Evolutionary conservation across 2,329 filamentous ascomycete species (phyloP).

Genomic region (Ophioceras dolichostomum): DNA sequence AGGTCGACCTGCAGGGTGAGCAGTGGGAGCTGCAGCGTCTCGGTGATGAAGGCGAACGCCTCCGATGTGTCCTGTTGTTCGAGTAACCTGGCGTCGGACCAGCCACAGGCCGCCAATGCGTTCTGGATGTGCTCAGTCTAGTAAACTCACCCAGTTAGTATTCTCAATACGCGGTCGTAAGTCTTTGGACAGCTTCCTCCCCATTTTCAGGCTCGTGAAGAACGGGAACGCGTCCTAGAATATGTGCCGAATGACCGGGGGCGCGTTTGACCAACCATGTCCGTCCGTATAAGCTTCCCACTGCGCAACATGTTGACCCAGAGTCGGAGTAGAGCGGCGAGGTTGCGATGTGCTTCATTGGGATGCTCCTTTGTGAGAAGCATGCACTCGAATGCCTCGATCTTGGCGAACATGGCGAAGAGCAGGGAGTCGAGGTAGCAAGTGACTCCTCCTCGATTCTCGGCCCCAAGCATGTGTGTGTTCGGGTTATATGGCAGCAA

Average conservation of each 20-base stretch:
- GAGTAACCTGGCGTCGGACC: slow-evolving; percentile 65
- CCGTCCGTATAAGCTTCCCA: slow-evolving; percentile 72
- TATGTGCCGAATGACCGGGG: too few relatives aligned
- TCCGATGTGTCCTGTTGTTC: slow-evolving; percentile 93
- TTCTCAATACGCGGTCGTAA: too few relatives aligned
- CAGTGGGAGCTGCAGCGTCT: slow-evolving; percentile 74
- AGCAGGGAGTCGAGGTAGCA: slow-evolving; percentile 87
- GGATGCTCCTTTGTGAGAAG: slow-evolving; percentile 69
- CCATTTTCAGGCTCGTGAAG: too few relatives aligned
- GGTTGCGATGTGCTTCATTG: slow-evolving; percentile 56
- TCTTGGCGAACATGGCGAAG: slow-evolving; percentile 88
- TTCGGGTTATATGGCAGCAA: slow-evolving; percentile 63
- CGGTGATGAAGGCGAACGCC: slow-evolving; percentile 90
- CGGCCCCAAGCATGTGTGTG: slow-evolving; percentile 66
- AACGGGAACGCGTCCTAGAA: too few relatives aligned
- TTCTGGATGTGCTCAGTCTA: slow-evolving; percentile 46
- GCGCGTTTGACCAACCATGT: slow-evolving; percentile 50
- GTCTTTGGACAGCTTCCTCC: too few relatives aligned
- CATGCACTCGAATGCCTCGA: slow-evolving; percentile 89
- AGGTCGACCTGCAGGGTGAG: slow-evolving; percentile 89
- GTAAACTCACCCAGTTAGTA: too few relatives aligned
- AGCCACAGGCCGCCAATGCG: slow-evolving; percentile 72
- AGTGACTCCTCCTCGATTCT: slow-evolving; percentile 78
- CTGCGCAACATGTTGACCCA: slow-evolving; percentile 90
- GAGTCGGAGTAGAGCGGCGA: slow-evolving; percentile 68